Conservation (phyloP, 2,329 filamentous ascomycete genomes). For the Colletotrichum cereale region DNA sequence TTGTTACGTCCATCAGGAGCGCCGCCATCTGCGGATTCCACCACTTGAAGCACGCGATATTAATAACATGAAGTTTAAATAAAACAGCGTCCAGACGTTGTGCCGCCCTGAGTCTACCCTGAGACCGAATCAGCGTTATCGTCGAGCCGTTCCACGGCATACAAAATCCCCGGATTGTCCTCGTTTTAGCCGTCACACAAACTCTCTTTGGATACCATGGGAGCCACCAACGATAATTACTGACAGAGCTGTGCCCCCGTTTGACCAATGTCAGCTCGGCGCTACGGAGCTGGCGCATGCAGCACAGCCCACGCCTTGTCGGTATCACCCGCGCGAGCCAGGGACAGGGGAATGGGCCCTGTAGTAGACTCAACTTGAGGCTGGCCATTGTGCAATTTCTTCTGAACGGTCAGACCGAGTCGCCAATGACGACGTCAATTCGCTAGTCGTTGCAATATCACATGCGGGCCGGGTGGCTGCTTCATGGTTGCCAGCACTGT, state of each 20-base stretch:
- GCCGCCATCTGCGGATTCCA: not conserved
- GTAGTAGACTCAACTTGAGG: not conserved
- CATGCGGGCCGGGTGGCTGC: conserved; percentile 9
- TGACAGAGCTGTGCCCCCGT: not conserved
- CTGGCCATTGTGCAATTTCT: not conserved
- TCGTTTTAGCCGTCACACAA: not conserved
- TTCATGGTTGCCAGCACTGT: not conserved
- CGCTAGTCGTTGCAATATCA: conserved; percentile 4
- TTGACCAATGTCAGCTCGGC: conserved; percentile 14
- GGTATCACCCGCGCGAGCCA: conserved; percentile 1
- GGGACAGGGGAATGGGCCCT: not conserved
- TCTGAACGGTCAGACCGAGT: not conserved
- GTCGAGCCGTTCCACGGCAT: conserved; percentile 14
- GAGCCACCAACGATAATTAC: conserved; percentile 13
- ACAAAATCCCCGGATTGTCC: conserved; percentile 28
- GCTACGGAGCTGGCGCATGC: conserved; percentile 4
- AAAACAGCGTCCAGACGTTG: conserved; percentile 20
- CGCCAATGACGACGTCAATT: not conserved
- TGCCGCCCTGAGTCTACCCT: not conserved
- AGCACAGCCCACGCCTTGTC: conserved; percentile 10
- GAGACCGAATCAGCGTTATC: conserved; percentile 28
- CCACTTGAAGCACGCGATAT: conserved; percentile 20
- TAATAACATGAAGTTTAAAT: conserved; percentile 28
- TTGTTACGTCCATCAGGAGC: not conserved
- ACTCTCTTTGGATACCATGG: not conserved